These are phyloP conservation scores for Pythium chondricola DNA, from an alignment of 352 stramenopile species.

Conservation along the genomic window DNA sequence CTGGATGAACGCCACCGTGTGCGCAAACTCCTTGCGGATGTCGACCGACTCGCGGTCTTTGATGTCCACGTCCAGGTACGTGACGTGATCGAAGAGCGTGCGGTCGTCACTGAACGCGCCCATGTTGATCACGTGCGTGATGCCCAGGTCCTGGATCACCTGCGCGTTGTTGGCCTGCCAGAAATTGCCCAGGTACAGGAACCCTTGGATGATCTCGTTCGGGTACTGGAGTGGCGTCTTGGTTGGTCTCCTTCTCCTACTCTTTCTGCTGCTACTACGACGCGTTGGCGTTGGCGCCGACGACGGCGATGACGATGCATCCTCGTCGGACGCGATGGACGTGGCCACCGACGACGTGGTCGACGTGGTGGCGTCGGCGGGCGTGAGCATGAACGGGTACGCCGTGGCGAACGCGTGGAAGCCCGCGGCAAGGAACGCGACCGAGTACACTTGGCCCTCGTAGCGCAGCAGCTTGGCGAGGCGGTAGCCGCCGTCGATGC, in stretches of 20 bases:
- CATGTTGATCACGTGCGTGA: constrained; percentile 76
- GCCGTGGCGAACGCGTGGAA: constrained; percentile 59
- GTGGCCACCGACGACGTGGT: neutral
- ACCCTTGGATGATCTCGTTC: constrained; percentile 69
- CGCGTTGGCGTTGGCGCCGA: no score
- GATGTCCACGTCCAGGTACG: constrained; percentile 63
- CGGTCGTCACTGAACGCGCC: constrained; percentile 53
- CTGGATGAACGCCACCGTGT: constrained; percentile 52
- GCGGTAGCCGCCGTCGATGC: constrained; percentile 62
- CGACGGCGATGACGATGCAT: no score
- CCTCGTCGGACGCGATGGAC: neutral
- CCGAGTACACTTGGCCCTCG: constrained; percentile 65
- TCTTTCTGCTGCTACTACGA: constrained; percentile 5
- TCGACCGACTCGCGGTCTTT: constrained; percentile 55
- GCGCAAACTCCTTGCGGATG: constrained; percentile 45
- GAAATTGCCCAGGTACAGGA: constrained; percentile 75
- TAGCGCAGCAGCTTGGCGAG: constrained; percentile 55
- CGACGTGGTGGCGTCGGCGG: neutral
- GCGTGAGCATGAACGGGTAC: constrained; percentile 73
- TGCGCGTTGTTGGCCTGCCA: constrained; percentile 68
- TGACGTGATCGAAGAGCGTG: constrained; percentile 40
- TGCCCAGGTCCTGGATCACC: constrained; percentile 44
- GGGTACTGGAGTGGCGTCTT: constrained; percentile 37
- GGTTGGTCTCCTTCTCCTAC: neutral
- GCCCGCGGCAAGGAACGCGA: constrained; percentile 60